These are phyloP conservation scores for Tolypocladium album DNA, from an alignment of 2,329 filamentous ascomycete genomes.

Conservation along the genomic window DNA sequence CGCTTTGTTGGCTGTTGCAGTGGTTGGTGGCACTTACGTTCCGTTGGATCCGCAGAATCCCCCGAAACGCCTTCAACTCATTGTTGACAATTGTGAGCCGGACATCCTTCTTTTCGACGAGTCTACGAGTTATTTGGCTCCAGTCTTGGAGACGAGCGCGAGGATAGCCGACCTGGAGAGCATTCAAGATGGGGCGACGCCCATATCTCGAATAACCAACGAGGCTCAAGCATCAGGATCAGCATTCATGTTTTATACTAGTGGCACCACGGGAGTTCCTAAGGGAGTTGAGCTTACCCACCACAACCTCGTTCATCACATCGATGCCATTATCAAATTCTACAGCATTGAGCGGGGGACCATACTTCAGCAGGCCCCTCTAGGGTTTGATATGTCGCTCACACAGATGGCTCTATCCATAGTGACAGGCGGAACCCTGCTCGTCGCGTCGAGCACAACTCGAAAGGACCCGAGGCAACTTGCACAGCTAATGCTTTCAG, in stretches of 20 bases:
- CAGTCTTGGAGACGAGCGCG: not conserved
- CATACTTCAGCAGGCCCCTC: not conserved
- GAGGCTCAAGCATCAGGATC: not conserved
- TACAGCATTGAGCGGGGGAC: not conserved
- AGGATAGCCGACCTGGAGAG: not conserved
- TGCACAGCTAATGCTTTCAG: not conserved
- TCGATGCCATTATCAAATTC: not conserved
- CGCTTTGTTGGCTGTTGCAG: not conserved
- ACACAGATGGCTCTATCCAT: not conserved
- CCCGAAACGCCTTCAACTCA: not conserved
- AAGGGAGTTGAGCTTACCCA: not conserved
- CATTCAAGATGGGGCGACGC: not conserved
- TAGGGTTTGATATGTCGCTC: not conserved
- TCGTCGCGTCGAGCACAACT: not conserved
- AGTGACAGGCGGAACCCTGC: not conserved
- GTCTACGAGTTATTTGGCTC: not conserved
- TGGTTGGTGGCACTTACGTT: not conserved
- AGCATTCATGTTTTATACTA: conserved; percentile 1
- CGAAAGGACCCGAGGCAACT: not conserved
- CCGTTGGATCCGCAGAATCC: not conserved
- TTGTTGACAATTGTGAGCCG: not conserved
- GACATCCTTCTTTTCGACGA: not conserved
- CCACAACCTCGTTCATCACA: not conserved
- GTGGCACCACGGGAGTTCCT: not conserved
- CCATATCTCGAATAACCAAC: not conserved